Percentiles rank a stretch among this genome's conserved stretches.
Evolutionary conservation across 1,284 basidiomycete species (phyloP).

Genomic region (Lentinus polychrous): DNA sequence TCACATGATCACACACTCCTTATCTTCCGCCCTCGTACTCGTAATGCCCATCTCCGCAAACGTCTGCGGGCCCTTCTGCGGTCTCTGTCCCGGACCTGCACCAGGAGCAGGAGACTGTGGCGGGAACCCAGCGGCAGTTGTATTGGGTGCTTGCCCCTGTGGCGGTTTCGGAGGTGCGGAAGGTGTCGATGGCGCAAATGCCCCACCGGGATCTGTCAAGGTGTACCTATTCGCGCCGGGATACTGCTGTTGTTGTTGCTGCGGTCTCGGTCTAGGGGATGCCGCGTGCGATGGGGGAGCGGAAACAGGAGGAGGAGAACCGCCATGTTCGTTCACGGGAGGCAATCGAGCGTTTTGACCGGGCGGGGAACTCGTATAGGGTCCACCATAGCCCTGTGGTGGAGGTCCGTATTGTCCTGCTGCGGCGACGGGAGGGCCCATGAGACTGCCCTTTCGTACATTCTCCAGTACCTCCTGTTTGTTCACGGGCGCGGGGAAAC

Average conservation of each 20-base stretch:
- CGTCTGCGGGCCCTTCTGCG: slow-evolving; percentile 54
- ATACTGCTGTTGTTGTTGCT: slow-evolving; percentile 3
- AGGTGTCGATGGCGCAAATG: too few relatives aligned
- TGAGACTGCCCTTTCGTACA: slow-evolving; percentile 26
- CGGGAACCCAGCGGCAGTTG: too few relatives aligned
- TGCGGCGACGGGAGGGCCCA: slow-evolving; percentile 3
- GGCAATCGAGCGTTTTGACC: slow-evolving; percentile 12
- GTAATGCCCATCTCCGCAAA: slow-evolving; percentile 92
- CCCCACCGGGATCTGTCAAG: slow-evolving; percentile 21
- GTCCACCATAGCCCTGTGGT: background rate
- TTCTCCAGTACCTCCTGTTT: slow-evolving; percentile 23
- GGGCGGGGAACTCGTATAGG: slow-evolving; percentile 1
- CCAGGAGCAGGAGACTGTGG: too few relatives aligned
- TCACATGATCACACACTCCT: slow-evolving; percentile 81
- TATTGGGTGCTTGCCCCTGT: too few relatives aligned
- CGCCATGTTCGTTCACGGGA: slow-evolving; percentile 8
- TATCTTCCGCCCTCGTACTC: slow-evolving; percentile 65
- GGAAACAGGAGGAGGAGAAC: too few relatives aligned
- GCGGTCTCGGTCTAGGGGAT: background rate
- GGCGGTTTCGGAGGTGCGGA: slow-evolving; percentile 11
- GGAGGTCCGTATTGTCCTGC: slow-evolving; percentile 1
- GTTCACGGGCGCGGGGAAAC: background rate
- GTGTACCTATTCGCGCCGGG: slow-evolving; percentile 21
- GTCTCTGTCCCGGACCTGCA: too few relatives aligned
- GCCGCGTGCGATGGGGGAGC: background rate